Evolutionary conservation across 805 yeast genomes (phyloP).

Genomic region (Saccharomycopsis oosterbeekiorum): DNA sequence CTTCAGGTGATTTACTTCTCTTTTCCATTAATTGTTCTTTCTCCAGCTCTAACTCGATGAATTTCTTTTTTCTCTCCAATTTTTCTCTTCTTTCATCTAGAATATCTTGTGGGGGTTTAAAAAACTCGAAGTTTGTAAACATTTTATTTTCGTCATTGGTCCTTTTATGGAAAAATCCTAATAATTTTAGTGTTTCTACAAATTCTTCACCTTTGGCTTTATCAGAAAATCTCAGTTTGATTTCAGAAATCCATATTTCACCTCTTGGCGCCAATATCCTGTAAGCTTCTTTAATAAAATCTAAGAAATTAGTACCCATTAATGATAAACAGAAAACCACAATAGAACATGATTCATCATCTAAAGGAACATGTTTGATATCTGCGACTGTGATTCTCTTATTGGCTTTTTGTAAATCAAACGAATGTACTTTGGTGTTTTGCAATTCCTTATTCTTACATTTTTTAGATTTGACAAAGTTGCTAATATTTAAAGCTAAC

Average conservation of each 20-base stretch:
- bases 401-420: conserved; percentile 85
- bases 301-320: conserved; percentile 96
- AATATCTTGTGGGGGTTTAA: conserved; percentile 69
- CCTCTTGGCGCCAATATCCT: conserved; percentile 84
- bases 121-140: conserved; percentile 92
- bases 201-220: conserved; percentile 60
- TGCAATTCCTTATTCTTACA: conserved; percentile 31
- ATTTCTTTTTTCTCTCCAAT: conserved; percentile 51
- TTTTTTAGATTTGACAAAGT: conserved; percentile 33
- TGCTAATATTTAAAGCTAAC: conserved; percentile 56
- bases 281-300: conserved; percentile 83
- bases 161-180: conserved; percentile 79
- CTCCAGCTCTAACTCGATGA: conserved; percentile 60
- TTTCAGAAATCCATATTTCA: conserved; percentile 95
- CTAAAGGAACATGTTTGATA: conserved; percentile 79
- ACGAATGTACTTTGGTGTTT: conserved; percentile 66
- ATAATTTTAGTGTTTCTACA: conserved; percentile 60
- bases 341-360: conserved; percentile 67
- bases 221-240: conserved; percentile 82
- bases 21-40: conserved; percentile 49
- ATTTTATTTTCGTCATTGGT: conserved; percentile 85
- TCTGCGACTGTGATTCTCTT: conserved; percentile 94
- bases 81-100: conserved; percentile 52
- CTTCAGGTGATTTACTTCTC: conserved; percentile 54
- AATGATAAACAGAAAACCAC: conserved; percentile 91